Conservation (phyloP, 2,329 filamentous ascomycete genomes). For the Stagonosporopsis chrysanthemi region DNA sequence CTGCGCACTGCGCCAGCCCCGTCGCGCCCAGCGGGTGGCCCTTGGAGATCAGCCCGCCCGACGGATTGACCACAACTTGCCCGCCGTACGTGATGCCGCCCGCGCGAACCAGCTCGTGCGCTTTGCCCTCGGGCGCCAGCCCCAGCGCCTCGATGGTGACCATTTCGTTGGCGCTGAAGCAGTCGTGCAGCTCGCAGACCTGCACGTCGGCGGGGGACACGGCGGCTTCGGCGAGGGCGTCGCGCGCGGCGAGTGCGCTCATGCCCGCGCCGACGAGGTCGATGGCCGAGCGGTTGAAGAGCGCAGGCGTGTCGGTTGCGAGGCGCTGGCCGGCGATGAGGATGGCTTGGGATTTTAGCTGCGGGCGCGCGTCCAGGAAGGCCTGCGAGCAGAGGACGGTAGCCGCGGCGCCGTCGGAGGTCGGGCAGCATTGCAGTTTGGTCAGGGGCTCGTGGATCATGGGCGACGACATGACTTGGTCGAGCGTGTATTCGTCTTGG, state of each 20-base stretch:
- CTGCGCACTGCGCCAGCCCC: conserved; percentile 93
- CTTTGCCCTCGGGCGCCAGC: conserved; percentile 77
- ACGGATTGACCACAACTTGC: conserved; percentile 85
- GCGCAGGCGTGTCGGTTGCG: conserved; percentile 79
- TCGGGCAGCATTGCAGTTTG: conserved; percentile 98
- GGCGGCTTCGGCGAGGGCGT: conserved; percentile 77
- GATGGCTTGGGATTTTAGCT: conserved; percentile 83
- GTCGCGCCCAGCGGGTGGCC: conserved; percentile 94
- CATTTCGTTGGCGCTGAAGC: conserved; percentile 96
- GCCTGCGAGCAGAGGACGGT: conserved; percentile 86
- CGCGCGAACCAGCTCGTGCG: conserved; percentile 85
- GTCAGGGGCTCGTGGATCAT: conserved; percentile 88
- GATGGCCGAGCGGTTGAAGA: conserved; percentile 83
- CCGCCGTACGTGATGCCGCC: conserved; percentile 94
- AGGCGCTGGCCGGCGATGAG: conserved; percentile 87
- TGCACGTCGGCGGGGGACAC: conserved; percentile 72
- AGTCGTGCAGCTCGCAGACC: conserved; percentile 94
- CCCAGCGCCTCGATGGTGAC: conserved; percentile 86
- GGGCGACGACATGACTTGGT: conserved; percentile 77
- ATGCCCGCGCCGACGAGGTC: conserved; percentile 91
- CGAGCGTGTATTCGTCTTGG: conserved; percentile 85
- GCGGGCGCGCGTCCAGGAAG: conserved; percentile 85
- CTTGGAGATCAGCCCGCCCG: conserved; percentile 93
- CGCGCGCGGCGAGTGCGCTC: conserved; percentile 72
- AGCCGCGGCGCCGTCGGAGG: conserved; percentile 89